Base-by-base conservation (phyloP, 306 rosid species). In the Vigna trinervia region DNA sequence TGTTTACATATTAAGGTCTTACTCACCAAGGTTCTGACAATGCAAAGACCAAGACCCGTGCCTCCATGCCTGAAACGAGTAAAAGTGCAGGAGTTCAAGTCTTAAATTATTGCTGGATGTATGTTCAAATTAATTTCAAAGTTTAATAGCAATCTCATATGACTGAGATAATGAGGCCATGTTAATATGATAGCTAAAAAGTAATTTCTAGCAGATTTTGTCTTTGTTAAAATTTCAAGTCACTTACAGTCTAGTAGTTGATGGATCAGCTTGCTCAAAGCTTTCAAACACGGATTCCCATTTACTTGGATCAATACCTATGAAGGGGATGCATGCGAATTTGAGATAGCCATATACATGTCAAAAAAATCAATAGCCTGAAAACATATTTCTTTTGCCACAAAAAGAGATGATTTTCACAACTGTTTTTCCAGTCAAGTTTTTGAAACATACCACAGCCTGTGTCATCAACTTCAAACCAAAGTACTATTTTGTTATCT, bases 221-320 rank as follows among this genome's bases (percentile, higher is more conserved):
- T n/a, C 43, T 68, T 69, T 54, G 46, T 61, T 13, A 58, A 53
- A 52, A 57, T 2, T 76, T 87, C 51, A 22, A 79, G 68, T 43
- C 73, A 82, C 97, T 86, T 75, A 95, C 99, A 94, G 86, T 83
- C 99, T 85, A 61, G 97, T 95, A 56, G 99, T 95, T 54, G 99
- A 91, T 83, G 96, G 99, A 83, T 95, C 99, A 26, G 96, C 99
- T 86, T 95, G 99, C 87, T 95, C 99, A 81, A 95, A 95, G 91
- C 99, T 95, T 85, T 95, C 99, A 48, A 95, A 95, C 77, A 95
- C 99, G 17, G 97, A 89, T 62, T 95, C 97, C 99, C 97, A 95
- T 87, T 95, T 95, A 76, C 94, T 80, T 48, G 96, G 90, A 85
- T 92, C 99, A 80, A 95, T 95, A 51, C 99, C 99, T 95, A 71